Base-by-base conservation (phyloP, 2,329 filamentous ascomycete species). In the Diaporthe sp. region DNA sequence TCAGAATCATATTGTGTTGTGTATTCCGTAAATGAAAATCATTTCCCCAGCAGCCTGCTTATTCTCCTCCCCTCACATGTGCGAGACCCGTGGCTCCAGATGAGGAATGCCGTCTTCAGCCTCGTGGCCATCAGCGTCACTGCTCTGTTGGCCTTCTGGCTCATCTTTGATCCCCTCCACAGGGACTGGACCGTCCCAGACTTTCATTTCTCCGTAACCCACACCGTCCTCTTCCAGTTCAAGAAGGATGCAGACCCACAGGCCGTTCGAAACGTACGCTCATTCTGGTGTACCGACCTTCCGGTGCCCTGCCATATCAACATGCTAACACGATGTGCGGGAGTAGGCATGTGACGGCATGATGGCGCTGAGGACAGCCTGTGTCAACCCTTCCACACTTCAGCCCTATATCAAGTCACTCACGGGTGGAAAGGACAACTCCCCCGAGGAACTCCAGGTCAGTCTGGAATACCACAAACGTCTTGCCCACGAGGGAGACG, bases 381-480 rank as follows among this genome's bases (percentile, higher is more conserved):
- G 92, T 79, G 59, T 93, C 6, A 91, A 93, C 76, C 91, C 92
- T 12, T 85, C 83, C 1, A 88, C 88, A 1, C 82, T 89, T 10
- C 83, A 87, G 73, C 87, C 88, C 0, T 94, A 94, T 77, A 88
- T 94, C 72, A 88, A 86, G 76, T 85, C 87, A 0, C 82, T 88
- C 22, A 86, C 86, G 1, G 92, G 90, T 0, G 92, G 92, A 1
- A 83, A 82, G 61, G 89, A 94, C 76, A 92, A 90, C 77, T 92
- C 89, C 51, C 84, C 85, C 0, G 92, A 93, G 80, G 89, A 88
- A 8, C 81, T 86, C n/a, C 88, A 92, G 82, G 91, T 93, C 83
- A 53, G 63, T 68, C 15, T 39, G 30, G 25, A 39, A 15, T 13
- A 37, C 32, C 9, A n/a, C 22, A 32, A 25, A 4, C 2, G 6